Percentiles rank a stretch among this genome's conserved stretches.
Evolutionary conservation across 225 moss, liverwort and hornwort genomes (phyloP).

Genomic region (Polytrichum commune): DNA sequence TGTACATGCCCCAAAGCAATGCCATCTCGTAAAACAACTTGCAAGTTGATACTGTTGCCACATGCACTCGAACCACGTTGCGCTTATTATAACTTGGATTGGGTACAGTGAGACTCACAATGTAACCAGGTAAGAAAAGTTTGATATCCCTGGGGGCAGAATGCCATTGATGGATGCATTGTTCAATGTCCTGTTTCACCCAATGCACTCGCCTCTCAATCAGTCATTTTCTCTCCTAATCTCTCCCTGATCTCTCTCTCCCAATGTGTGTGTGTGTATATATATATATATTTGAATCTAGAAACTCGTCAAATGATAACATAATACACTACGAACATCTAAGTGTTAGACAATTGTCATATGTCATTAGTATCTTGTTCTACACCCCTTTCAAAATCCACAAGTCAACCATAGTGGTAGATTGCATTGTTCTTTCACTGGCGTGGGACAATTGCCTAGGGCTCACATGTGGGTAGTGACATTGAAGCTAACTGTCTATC

Average conservation of each 20-base stretch:
- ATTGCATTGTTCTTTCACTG: no score
- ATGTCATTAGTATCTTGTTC: no score
- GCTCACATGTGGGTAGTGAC: no score
- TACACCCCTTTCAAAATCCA: no score
- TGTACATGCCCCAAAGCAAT: constrained; percentile 7
- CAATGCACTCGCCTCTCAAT: no score
- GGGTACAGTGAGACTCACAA: constrained; percentile 20
- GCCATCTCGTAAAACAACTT: not conserved
- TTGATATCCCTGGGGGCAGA: constrained; percentile 14
- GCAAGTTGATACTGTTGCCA: not conserved
- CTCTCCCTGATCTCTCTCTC: not conserved
- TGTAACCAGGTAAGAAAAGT: constrained; percentile 20
- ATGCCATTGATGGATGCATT: constrained; percentile 24
- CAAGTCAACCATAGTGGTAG: no score
- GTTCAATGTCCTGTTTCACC: constrained; percentile 17
- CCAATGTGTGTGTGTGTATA: not conserved
- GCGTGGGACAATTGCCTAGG: no score
- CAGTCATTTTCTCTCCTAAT: no score
- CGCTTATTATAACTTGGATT: not conserved
- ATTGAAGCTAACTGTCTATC: no score
- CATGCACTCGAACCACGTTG: not conserved
- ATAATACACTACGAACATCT: no score
- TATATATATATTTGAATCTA: not conserved
- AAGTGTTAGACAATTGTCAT: no score
- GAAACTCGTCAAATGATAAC: no score